These are phyloP conservation scores for Macrolepiota dolichaula DNA, from an alignment of 768 basidiomycete genomes.

Conservation along the genomic window DNA sequence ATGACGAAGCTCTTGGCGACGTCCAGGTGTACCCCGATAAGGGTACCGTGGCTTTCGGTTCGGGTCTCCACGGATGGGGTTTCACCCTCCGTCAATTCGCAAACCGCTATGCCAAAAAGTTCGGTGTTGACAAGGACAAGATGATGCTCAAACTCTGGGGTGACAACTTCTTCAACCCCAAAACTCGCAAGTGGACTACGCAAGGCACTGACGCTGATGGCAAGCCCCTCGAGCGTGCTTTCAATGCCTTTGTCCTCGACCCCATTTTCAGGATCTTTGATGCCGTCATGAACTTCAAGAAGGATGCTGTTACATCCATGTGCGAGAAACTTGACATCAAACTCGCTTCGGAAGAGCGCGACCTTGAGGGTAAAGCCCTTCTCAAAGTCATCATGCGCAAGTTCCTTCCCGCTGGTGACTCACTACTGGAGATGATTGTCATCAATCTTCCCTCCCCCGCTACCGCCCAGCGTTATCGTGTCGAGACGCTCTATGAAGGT, in stretches of 20 bases:
- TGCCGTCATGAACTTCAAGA: conserved; percentile 99
- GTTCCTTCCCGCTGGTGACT: conserved; percentile 98
- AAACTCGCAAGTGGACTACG: conserved; percentile 94
- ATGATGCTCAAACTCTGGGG: conserved; percentile 99
- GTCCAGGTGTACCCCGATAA: conserved; percentile 98
- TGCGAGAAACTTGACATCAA: conserved; percentile 96
- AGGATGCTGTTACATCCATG: conserved; percentile 78
- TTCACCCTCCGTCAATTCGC: conserved; percentile 99
- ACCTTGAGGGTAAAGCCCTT: conserved; percentile 91
- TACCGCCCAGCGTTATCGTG: conserved; percentile 97
- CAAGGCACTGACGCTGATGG: conserved; percentile 73
- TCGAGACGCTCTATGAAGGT: conserved; percentile 99
- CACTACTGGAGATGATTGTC: conserved; percentile 99
- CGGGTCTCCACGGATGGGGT: conserved; percentile 99
- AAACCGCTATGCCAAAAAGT: conserved; percentile 92
- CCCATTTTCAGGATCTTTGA: conserved; percentile 99
- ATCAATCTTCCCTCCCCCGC: conserved; percentile 97
- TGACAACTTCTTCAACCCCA: conserved; percentile 98
- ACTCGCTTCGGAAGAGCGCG: conserved; percentile 83
- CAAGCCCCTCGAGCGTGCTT: conserved; percentile 94
- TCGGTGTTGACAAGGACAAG: conserved; percentile 98
- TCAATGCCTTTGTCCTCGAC: conserved; percentile 97
- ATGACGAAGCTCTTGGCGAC: conserved; percentile 91
- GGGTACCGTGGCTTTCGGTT: conserved; percentile 98
- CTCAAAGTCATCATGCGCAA: conserved; percentile 99